Evolutionary conservation across 2,329 filamentous ascomycete genomes (phyloP), one percentile per base, ranked within the genome.

Genomic region (Pseudocercospora cruenta): DNA sequence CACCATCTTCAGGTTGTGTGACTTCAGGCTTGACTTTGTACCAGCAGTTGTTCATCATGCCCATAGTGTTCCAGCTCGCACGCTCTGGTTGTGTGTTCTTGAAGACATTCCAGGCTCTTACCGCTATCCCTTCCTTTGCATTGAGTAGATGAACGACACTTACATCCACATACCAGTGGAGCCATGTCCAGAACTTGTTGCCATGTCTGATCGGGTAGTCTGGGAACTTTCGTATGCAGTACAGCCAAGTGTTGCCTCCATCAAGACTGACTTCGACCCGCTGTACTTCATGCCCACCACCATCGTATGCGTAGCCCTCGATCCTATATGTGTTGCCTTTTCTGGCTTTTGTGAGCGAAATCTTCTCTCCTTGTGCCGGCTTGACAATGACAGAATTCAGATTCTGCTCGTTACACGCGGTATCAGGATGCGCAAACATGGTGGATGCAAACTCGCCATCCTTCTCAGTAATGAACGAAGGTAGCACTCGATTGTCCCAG

Each of bases 21-120:
- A 82, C 78, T 39, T 82, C 78, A 0, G 79, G 73, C 54, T 79
- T 80, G 14, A 86, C 80, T 1, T 73, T 66, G 67, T 85, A 85
- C 80, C 81, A 83, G 66, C 80, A 81, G 53, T 85, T 86, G 72
- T 86, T 86, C 83, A 86, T 85, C 82, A 85, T 85, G 10, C 81
- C 83, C 80, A 82, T 79, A 0, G 83, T 76, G 65, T 85, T 85
- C 83, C 83, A 86, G 4, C 73, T 75, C 3, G 78, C 77, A 21
- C 78, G 73, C 64, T 79, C 71, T 0, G 84, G 83, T 67, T 86
- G 83, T 1, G 82, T 84, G 66, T 84, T 84, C 67, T 84, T 85
- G 73, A 81, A 81, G 0, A 82, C 82, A 62, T 85, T 81, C 72
- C 81, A 83, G 65, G 80, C 82, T 19, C 83, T 78, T 4, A 84